Conservation (phyloP, 768 basidiomycete genomes). For the Trametes coccinea region DNA sequence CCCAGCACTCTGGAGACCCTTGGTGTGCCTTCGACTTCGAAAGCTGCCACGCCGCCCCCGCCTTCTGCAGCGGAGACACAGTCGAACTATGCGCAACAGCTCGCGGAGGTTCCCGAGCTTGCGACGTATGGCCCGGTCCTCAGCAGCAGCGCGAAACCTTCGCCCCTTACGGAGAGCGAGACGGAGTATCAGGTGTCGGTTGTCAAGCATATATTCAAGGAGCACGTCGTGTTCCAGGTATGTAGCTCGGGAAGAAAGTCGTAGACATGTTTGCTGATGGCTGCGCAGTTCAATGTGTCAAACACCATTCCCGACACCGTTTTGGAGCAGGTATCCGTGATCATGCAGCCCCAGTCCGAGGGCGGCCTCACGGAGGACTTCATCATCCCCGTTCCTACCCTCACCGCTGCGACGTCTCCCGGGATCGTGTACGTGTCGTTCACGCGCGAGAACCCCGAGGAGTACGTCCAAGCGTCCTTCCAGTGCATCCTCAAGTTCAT, state of each 20-base stretch:
- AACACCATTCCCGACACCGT: slow-evolving; percentile 97
- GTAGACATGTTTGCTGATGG: not conserved
- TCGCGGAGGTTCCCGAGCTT: slow-evolving; percentile 85
- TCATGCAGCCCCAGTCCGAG: slow-evolving; percentile 84
- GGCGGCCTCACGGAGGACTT: slow-evolving; percentile 87
- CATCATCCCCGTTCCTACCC: slow-evolving; percentile 79
- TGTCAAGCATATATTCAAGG: slow-evolving; percentile 95
- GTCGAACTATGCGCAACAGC: slow-evolving; percentile 84
- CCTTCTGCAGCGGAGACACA: slow-evolving; percentile 87
- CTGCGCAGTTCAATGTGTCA: slow-evolving; percentile 86
- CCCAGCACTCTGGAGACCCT: slow-evolving; percentile 88
- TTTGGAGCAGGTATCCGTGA: slow-evolving; percentile 89
- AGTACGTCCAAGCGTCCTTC: slow-evolving; percentile 84
- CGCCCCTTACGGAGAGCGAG: slow-evolving; percentile 91
- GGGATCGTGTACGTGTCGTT: slow-evolving; percentile 92
- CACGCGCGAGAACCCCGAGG: slow-evolving; percentile 74
- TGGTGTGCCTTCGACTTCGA: slow-evolving; percentile 64
- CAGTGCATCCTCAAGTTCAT: slow-evolving; percentile 90
- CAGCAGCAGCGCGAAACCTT: slow-evolving; percentile 78
- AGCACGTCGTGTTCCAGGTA: slow-evolving; percentile 97
- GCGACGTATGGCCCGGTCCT: slow-evolving; percentile 81
- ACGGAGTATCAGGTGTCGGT: slow-evolving; percentile 97
- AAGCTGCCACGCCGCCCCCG: slow-evolving; percentile 62
- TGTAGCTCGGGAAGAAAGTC: slow-evolving; percentile 23
- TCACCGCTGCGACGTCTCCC: slow-evolving; percentile 72